A percentile compares a stretch with the other conserved stretches of the same genome.
Evolutionary conservation across 306 rosid genomes (phyloP).

Genomic region (Lathyrus tuberosus): DNA sequence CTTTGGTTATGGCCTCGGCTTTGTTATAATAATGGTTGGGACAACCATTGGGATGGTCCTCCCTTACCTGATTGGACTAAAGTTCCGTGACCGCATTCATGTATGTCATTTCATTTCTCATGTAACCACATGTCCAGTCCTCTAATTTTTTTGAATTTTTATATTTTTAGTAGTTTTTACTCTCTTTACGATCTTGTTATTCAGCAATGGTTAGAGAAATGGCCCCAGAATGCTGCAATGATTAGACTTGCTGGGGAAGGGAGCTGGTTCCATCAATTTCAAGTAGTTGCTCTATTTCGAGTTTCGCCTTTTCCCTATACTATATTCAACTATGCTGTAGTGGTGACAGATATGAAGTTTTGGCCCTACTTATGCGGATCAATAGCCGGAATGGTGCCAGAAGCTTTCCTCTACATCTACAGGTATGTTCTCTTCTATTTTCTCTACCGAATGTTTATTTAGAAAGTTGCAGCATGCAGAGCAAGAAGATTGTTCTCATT

Average conservation of each 20-base stretch:
- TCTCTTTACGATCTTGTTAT: conserved; percentile 32
- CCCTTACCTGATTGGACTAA: conserved; percentile 83
- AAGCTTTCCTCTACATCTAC: conserved; percentile 93
- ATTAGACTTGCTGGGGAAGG: conserved; percentile 96
- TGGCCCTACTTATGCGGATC: conserved; percentile 98
- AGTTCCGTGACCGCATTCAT: conserved; percentile 87
- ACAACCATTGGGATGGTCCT: conserved; percentile 98
- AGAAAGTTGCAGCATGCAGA: background rate
- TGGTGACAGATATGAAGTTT: conserved; percentile 87
- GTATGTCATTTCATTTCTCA: conserved; percentile 53
- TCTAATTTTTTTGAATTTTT: background rate
- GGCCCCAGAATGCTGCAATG: conserved; percentile 92
- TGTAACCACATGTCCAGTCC: background rate
- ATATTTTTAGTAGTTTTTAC: conserved; percentile 1
- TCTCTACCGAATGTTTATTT: conserved; percentile 1
- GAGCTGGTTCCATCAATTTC: conserved; percentile 88
- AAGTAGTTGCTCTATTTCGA: conserved; percentile 85
- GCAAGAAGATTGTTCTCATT: background rate
- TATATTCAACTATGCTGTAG: conserved; percentile 93
- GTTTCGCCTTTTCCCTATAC: conserved; percentile 97
- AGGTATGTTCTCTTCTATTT: conserved; percentile 55
- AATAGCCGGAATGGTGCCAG: conserved; percentile 95
- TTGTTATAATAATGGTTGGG: conserved; percentile 90
- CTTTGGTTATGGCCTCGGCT: conserved; percentile 95
- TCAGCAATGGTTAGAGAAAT: conserved; percentile 89